Evolutionary conservation across 495 filamentous ascomycete species (phyloP).

Genomic region (Copromyces sp.): DNA sequence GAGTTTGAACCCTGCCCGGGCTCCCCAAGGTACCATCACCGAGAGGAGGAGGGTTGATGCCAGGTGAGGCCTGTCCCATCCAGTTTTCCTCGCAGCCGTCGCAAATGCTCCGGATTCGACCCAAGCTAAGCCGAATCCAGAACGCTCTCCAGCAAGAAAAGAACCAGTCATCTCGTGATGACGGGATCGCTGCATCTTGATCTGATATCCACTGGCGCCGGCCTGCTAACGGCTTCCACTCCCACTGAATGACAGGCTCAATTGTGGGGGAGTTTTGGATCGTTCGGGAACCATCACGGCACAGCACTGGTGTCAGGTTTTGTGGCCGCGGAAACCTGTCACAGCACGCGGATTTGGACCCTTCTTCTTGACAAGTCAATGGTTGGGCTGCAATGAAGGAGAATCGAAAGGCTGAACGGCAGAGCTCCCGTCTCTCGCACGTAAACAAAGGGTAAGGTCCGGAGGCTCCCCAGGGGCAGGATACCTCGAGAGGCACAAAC

Average conservation of each 20-base stretch:
- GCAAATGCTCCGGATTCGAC: conserved; percentile 14
- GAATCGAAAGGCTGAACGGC: background rate
- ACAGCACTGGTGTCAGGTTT: background rate
- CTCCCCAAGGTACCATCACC: background rate
- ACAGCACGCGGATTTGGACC: background rate
- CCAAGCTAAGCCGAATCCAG: background rate
- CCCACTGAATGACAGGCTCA: background rate
- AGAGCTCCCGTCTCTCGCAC: background rate
- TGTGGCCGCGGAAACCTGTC: background rate
- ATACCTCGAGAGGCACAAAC: background rate
- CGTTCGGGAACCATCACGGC: background rate
- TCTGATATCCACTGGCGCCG: background rate
- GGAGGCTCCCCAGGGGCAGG: background rate
- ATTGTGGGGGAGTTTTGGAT: background rate
- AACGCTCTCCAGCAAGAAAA: conserved; percentile 1
- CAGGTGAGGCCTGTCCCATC: background rate
- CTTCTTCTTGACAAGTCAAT: background rate
- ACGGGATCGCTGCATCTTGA: conserved; percentile 7
- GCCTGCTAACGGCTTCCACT: background rate
- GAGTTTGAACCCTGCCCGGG: background rate
- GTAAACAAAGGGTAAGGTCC: background rate
- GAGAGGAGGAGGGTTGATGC: background rate
- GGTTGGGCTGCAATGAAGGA: background rate
- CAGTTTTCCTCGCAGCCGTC: conserved; percentile 2
- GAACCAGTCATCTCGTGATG: conserved; percentile 2